Evolutionary conservation across 768 basidiomycete species (phyloP).

Genomic region (Terana coerulea): DNA sequence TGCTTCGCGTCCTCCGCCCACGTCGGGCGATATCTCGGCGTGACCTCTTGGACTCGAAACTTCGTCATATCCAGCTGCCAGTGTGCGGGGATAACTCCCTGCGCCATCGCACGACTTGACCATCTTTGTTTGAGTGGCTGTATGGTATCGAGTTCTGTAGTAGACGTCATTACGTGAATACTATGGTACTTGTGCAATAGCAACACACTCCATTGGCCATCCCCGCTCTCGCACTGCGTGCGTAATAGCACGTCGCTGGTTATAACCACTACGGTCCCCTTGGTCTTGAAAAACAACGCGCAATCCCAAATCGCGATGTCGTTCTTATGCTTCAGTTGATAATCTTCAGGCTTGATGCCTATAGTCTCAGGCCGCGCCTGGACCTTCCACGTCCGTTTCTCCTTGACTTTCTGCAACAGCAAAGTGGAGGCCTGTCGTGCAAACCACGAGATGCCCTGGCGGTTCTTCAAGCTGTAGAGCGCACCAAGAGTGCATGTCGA

Average conservation of each 20-base stretch:
- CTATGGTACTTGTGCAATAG: conserved; percentile 28
- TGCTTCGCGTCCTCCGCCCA: conserved; percentile 8
- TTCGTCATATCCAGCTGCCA: conserved; percentile 31
- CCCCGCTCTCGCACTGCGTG: conserved; percentile 47
- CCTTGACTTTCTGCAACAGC: conserved; percentile 29
- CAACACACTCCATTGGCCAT: too few relatives aligned
- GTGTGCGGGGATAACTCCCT: conserved; percentile 39
- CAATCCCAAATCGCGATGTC: conserved; percentile 77
- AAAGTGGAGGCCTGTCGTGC: conserved; percentile 49
- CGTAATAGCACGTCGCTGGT: conserved; percentile 69
- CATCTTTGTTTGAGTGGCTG: conserved; percentile 13
- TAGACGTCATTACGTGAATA: conserved; percentile 13
- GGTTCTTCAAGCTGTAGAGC: conserved; percentile 36
- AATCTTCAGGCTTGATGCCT: conserved; percentile 5
- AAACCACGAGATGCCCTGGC: conserved; percentile 48
- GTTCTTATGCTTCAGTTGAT: conserved; percentile 34
- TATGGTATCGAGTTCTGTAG: conserved; percentile 4
- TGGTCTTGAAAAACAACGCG: conserved; percentile 52
- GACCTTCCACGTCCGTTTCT: conserved; percentile 24
- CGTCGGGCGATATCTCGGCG: conserved; percentile 18
- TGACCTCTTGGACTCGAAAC: conserved; percentile 32
- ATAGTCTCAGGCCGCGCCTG: conserved; percentile 29
- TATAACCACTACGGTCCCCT: conserved; percentile 47
- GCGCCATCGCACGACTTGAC: conserved; percentile 51
- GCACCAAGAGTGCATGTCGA: background rate